Base-by-base conservation (phyloP, 2,329 filamentous ascomycete species). In the Diaporthe helianthi region DNA sequence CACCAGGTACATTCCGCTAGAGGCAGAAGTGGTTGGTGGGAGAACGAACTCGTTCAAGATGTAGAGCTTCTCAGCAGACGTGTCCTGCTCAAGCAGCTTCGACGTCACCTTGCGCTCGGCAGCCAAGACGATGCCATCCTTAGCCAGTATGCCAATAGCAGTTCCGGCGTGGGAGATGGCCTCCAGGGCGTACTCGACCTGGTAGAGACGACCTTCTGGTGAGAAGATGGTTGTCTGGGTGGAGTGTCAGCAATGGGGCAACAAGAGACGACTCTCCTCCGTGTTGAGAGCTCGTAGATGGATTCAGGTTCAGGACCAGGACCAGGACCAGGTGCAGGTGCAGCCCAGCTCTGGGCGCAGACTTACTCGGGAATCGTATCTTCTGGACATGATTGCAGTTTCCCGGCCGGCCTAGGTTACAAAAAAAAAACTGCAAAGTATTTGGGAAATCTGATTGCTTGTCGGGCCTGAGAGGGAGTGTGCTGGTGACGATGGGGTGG, bases 1-100 rank as follows among this genome's bases (percentile, higher is more conserved):
- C 47, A 69, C 61, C 38, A 67, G 13, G 4, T 17, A 67, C 46
- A 36, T 2, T 3, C 10, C 8, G 33, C 33, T 36, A 12, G 10
- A 4, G 8, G 1, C 1, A 65, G 53, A 22, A 13, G 41, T 5
- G n/a, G 13, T 44, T 1, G 36, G 22, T 10, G 36, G 22, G 22
- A 49, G 29, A 38, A 78, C 92, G 72, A 86, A 98, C 95, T 99
- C 96, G 77, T 99, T 99, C 77, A 99, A 85, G 77, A 97, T 98
- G 83, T 99, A 99, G 76, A 99, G 93, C 90, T 99, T 99, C 90
- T 99, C 96, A 63, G 96, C 97, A 67, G 96, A 98, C 73, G 97
- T 99, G 84, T 99, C 96, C 85, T 99, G 97, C 87, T 99, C 96
- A 79, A 99, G 84, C 79, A 99, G 87, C 89, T 99, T 99, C 83